A percentile compares a stretch with the other conserved stretches of the same genome.
Conservation (phyloP, 164 flowering plant genomes). For the Stephania yunnanensis region DNA sequence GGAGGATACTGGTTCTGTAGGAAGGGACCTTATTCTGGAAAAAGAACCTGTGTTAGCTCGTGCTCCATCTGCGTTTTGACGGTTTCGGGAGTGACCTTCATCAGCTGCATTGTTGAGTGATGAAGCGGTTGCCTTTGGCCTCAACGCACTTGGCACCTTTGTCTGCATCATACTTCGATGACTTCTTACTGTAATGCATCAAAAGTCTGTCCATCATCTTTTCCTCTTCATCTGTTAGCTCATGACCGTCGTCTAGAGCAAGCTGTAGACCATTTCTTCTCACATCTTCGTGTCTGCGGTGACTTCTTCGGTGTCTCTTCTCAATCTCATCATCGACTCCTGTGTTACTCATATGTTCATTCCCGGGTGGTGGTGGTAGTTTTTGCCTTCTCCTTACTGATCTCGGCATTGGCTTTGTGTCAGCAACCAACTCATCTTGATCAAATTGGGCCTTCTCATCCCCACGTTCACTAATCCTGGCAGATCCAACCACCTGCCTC, state of each 20-base stretch:
- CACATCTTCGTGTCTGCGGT: constrained; percentile 44
- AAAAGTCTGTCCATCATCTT: constrained; percentile 60
- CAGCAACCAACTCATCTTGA: constrained; percentile 22
- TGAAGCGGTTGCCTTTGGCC: constrained; percentile 30
- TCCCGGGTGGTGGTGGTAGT: constrained; percentile 32
- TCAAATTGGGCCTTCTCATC: constrained; percentile 16
- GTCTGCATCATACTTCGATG: constrained; percentile 33
- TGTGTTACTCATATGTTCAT: constrained; percentile 16
- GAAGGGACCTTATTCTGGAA: constrained; percentile 59
- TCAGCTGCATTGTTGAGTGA: constrained; percentile 8
- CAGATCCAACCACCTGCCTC: constrained; percentile 17
- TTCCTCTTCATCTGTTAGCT: constrained; percentile 60
- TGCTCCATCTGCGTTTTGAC: constrained; percentile 17
- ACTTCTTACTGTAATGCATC: constrained; percentile 72
- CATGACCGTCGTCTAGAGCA: constrained; percentile 38
- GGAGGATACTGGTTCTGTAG: constrained; percentile 39
- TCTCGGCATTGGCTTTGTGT: constrained; percentile 41
- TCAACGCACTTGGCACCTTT: constrained; percentile 21
- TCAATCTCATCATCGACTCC: constrained; percentile 27
- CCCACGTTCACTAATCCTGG: constrained; percentile 18
- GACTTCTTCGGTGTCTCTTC: constrained; percentile 34
- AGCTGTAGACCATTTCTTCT: constrained; percentile 39
- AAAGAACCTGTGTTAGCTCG: constrained; percentile 28
- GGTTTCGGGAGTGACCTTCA: constrained; percentile 16
- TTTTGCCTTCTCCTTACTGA: constrained; percentile 52